Evolutionary conservation across 2,329 filamentous ascomycete genomes (phyloP).

Genomic region (Trichoderma guizhouense): DNA sequence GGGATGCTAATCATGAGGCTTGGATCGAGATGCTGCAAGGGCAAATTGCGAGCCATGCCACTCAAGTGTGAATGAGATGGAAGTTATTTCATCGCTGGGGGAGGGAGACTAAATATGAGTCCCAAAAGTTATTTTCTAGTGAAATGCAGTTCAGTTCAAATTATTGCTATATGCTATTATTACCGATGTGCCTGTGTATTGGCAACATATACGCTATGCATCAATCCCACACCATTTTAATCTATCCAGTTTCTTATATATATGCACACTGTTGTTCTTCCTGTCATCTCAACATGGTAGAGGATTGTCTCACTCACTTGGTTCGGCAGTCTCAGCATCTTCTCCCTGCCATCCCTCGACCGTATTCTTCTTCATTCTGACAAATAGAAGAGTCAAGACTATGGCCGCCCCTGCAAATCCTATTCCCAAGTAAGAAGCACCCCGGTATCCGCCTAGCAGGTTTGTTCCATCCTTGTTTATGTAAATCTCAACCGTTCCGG

Average conservation of each 20-base stretch:
- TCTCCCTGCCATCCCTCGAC: background rate
- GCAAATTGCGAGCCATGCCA: background rate
- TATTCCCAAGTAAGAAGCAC: background rate
- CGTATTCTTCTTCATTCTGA: background rate
- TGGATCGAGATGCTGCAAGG: constrained; percentile 30
- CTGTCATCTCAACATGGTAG: background rate
- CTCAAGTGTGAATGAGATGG: background rate
- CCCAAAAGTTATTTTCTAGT: background rate
- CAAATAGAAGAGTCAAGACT: background rate
- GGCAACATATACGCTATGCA: background rate
- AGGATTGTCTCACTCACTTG: background rate
- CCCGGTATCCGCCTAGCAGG: background rate
- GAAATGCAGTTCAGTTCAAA: background rate
- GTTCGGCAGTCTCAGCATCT: background rate
- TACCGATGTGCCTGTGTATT: background rate
- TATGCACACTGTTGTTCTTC: background rate
- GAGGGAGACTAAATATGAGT: background rate
- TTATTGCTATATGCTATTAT: background rate
- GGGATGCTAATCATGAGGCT: constrained; percentile 66
- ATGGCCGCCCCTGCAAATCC: background rate
- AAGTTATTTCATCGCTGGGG: background rate
- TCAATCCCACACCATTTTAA: background rate
- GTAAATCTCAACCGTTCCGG: background rate
- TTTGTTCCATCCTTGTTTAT: background rate
- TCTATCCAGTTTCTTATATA: background rate